These are phyloP conservation scores for Mycena pura DNA, from an alignment of 768 basidiomycete species.

Conservation along the genomic window DNA sequence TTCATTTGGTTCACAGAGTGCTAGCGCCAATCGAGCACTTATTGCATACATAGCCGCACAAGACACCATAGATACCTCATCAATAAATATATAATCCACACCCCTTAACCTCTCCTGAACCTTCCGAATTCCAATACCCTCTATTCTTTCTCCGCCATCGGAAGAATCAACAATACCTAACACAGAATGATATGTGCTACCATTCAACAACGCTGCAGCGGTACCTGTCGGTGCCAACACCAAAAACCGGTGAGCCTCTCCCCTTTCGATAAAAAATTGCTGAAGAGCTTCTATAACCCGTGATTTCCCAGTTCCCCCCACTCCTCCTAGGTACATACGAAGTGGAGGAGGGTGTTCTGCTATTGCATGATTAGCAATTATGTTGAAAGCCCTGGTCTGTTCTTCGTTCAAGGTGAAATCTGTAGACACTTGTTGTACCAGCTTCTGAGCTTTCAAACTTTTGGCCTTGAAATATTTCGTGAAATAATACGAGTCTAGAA, in stretches of 20 bases:
- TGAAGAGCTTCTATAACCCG: too few species aligned
- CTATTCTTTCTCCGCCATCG: background rate
- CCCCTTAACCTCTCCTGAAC: background rate
- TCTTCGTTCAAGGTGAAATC: slow-evolving; percentile 36
- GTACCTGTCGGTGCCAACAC: slow-evolving; percentile 33
- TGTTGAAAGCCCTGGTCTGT: slow-evolving; percentile 38
- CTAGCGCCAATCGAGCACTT: slow-evolving; percentile 11
- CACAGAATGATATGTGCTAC: slow-evolving; percentile 31
- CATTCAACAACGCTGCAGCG: slow-evolving; percentile 29
- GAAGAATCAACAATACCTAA: slow-evolving; percentile 4
- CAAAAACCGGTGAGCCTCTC: slow-evolving; percentile 23
- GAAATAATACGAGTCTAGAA: slow-evolving; percentile 7
- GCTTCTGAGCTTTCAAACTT: background rate
- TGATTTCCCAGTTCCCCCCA: too few species aligned
- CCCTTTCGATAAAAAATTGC: slow-evolving; percentile 13
- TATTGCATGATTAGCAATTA: slow-evolving; percentile 33
- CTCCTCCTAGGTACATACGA: too few species aligned
- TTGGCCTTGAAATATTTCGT: slow-evolving; percentile 5
- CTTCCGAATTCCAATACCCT: background rate
- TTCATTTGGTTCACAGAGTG: background rate
- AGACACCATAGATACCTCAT: slow-evolving; percentile 41
- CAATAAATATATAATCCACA: slow-evolving; percentile 38
- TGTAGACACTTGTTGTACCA: slow-evolving; percentile 1
- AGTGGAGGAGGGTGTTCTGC: background rate
- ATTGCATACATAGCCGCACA: slow-evolving; percentile 17